A percentile compares a stretch with the other conserved stretches of the same genome.
Evolutionary conservation across 2,329 filamentous ascomycete genomes (phyloP).

Genomic region (Pestalotiopsis sp.): DNA sequence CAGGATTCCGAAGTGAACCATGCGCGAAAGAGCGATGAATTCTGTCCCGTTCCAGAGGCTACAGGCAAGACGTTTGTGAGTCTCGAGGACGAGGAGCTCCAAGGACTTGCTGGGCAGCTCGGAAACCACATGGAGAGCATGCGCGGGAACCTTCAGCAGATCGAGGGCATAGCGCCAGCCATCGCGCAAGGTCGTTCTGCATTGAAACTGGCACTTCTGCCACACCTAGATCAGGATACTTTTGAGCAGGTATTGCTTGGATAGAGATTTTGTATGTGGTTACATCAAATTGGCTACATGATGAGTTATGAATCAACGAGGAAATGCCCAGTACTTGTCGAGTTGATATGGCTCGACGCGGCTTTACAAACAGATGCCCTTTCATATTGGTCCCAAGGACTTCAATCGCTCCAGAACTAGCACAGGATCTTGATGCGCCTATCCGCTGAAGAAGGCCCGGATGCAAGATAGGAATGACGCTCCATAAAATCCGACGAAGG

Average conservation of each 20-base stretch:
- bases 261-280: constrained; percentile 13
- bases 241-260: constrained; percentile 54
- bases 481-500: background rate
- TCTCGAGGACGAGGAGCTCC: constrained; percentile 44
- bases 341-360: background rate
- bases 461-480: background rate
- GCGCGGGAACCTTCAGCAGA: constrained; percentile 54
- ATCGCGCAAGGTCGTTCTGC: constrained; percentile 51
- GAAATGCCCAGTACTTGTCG: background rate
- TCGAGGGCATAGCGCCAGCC: constrained; percentile 52
- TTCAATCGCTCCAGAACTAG: background rate
- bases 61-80: constrained; percentile 25
- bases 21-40: constrained; percentile 15
- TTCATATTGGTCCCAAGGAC: background rate
- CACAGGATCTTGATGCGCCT: background rate
- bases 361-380: background rate
- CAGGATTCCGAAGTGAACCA: constrained; percentile 13
- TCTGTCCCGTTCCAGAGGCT: constrained; percentile 21
- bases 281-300: background rate
- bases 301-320: constrained; percentile 1
- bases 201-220: constrained; percentile 49
- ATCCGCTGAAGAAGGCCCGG: background rate
- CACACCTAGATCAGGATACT: constrained; percentile 44
- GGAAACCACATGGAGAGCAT: constrained; percentile 60
- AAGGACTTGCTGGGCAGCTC: constrained; percentile 50